Base-by-base conservation (phyloP, 163 green algal genomes). In the Smithsoniella earleae region DNA sequence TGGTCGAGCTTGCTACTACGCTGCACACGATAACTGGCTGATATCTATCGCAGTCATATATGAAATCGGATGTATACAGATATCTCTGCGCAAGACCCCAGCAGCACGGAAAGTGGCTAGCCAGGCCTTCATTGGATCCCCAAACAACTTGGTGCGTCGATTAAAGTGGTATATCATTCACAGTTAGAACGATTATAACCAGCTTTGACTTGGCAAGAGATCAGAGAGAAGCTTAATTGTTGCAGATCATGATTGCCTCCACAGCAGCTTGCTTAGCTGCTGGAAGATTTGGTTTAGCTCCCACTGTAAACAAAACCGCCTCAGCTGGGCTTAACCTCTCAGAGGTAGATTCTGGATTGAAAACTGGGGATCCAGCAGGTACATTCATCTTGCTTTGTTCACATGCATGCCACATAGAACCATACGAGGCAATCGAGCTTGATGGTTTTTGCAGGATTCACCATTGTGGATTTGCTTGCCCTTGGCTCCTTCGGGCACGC, bases 221-320 rank as follows among this genome's bases (percentile, higher is more conserved):
- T 73, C 62, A 45, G 27, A 8, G n/a, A 58, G 10, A 58, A 10
- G 8, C 5, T 73, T 49, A 8, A 45, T 45, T 73, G 18, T 16
- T 75, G 55, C 82, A 94, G 88, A 95, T 95, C 79, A 90, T 96
- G 82, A 74, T 93, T 30, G 80, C 82, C 4, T 90, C 79, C 78
- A 94, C 87, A 43, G 76, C 78, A 28, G 46, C 85, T n/a, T 88
- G 79, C 82, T 80, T 96, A 66, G 79, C 82, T 36, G 91, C 92
- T 44, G 91, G 88, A 77, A 84, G 90, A 73, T 95, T 97, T 63
- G 92, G 92, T 74, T 80, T 97, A 30, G 92, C 92, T 16, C 92
- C 92, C 33, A 90, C 88, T 28, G 83, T 87, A 28, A 96, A 89
- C 79, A 85, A 85, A 64, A 73, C 79, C 65, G 82, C 91, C 22